Evolutionary conservation across 805 yeast genomes (phyloP).

Genomic region (Suhomyces emberorum): DNA sequence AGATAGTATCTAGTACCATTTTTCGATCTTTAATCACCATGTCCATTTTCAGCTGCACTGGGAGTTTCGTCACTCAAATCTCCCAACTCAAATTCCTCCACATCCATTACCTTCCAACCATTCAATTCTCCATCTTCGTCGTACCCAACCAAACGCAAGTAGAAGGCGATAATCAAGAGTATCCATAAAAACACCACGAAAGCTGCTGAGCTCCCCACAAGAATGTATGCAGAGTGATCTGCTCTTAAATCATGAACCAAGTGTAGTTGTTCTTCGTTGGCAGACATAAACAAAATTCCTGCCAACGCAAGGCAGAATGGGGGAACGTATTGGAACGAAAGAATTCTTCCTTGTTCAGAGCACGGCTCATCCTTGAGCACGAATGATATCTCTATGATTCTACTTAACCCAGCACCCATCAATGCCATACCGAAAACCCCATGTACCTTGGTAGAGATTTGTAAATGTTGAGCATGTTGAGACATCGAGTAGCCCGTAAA

Average conservation of each 20-base stretch:
- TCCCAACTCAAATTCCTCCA: constrained; percentile 34
- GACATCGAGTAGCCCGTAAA: constrained; percentile 96
- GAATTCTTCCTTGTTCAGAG: constrained; percentile 40
- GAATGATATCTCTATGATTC: constrained; percentile 79
- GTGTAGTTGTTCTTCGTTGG: constrained; percentile 82
- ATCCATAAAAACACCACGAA: constrained; percentile 69
- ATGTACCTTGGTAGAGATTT: constrained; percentile 83
- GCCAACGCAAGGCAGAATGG: constrained; percentile 75
- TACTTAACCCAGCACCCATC: constrained; percentile 70
- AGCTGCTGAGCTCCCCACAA: constrained; percentile 70
- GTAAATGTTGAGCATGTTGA: constrained; percentile 74
- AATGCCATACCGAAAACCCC: constrained; percentile 79
- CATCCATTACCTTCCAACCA: constrained; percentile 9
- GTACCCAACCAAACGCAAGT: constrained; percentile 45
- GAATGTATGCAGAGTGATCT: constrained; percentile 79
- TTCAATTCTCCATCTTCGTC: constrained; percentile 36
- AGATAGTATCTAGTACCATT: no score
- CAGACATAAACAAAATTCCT: constrained; percentile 86
- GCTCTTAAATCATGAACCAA: constrained; percentile 72
- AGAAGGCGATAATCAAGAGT: constrained; percentile 55
- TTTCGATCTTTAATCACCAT: no score
- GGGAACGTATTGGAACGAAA: constrained; percentile 82
- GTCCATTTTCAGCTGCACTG: background rate
- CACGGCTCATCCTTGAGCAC: constrained; percentile 60
- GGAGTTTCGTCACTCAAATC: constrained; percentile 2